Conservation (phyloP, 2,329 filamentous ascomycete genomes). For the Beauveria sp. region DNA sequence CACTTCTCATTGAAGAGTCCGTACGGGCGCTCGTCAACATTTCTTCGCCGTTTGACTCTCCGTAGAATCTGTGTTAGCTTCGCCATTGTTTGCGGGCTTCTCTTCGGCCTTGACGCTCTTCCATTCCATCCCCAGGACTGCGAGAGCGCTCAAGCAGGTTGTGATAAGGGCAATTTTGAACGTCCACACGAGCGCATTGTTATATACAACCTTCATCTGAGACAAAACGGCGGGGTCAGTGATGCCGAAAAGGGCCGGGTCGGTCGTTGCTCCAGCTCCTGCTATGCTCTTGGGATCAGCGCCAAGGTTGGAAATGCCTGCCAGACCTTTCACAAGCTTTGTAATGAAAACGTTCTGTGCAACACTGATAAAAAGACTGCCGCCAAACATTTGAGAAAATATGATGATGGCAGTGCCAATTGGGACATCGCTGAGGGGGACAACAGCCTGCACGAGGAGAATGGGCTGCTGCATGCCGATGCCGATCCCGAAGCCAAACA, state of each 20-base stretch:
- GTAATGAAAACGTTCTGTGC: slow-evolving; percentile 14
- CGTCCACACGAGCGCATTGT: neutral
- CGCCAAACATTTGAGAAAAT: slow-evolving; percentile 11
- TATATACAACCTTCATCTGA: neutral
- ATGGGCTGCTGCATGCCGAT: slow-evolving; percentile 13
- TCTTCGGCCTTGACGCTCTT: neutral
- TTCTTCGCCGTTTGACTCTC: no score
- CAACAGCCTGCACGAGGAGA: slow-evolving; percentile 13
- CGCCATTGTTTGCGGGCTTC: neutral
- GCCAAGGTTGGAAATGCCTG: neutral
- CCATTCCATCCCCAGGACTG: neutral
- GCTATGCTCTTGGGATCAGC: neutral
- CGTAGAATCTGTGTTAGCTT: neutral
- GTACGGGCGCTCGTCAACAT: no score
- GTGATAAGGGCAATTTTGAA: neutral
- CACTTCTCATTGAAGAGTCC: no score
- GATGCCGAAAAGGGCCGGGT: neutral
- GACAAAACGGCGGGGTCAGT: neutral
- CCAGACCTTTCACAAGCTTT: neutral
- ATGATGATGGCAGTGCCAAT: slow-evolving; percentile 13
- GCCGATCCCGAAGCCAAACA: slow-evolving; percentile 14
- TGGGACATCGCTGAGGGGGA: slow-evolving; percentile 13
- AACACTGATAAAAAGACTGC: slow-evolving; percentile 13
- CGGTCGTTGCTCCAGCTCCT: neutral
- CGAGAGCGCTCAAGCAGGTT: neutral